Percentiles rank a stretch among this genome's conserved stretches.
Conservation (phyloP, 169 alveolate genomes). For the Plasmodium ovale region DNA sequence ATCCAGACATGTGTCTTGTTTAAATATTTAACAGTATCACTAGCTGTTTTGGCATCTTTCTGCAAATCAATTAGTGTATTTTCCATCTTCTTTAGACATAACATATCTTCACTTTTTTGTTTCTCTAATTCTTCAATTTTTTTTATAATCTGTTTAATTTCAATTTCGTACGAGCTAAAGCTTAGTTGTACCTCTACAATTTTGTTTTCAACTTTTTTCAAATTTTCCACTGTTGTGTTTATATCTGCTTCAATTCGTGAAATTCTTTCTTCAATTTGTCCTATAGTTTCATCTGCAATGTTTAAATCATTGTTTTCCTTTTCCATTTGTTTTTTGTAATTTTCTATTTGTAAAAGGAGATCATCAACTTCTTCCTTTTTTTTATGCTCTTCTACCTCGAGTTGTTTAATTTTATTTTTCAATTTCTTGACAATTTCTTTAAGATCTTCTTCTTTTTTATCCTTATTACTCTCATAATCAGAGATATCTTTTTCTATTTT, state of each 20-base stretch:
- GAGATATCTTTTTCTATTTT: slow-evolving; percentile 78
- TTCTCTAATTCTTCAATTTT: slow-evolving; percentile 78
- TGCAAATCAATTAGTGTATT: slow-evolving; percentile 79
- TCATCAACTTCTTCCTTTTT: slow-evolving; percentile 78
- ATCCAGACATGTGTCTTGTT: slow-evolving; percentile 82
- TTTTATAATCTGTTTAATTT: slow-evolving; percentile 76
- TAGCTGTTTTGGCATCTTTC: slow-evolving; percentile 79
- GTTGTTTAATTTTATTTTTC: slow-evolving; percentile 78
- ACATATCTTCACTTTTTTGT: slow-evolving; percentile 77
- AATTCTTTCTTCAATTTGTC: slow-evolving; percentile 49
- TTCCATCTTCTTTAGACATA: slow-evolving; percentile 78
- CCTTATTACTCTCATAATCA: slow-evolving; percentile 79
- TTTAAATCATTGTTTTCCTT: slow-evolving; percentile 59
- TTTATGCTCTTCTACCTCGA: slow-evolving; percentile 78
- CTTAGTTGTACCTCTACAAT: slow-evolving; percentile 75
- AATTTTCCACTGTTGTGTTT: slow-evolving; percentile 58
- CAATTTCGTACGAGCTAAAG: slow-evolving; percentile 76
- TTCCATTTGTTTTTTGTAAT: slow-evolving; percentile 71
- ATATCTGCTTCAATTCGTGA: slow-evolving; percentile 49
- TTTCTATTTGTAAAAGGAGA: slow-evolving; percentile 76
- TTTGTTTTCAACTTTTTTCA: slow-evolving; percentile 75
- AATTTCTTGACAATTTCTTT: slow-evolving; percentile 71
- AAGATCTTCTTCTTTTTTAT: slow-evolving; percentile 78
- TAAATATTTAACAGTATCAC: slow-evolving; percentile 67
- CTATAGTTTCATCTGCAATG: slow-evolving; percentile 59